Percentiles rank a stretch among this genome's conserved stretches.
These are phyloP conservation scores for Kwoniella bestiolae DNA, from an alignment of 768 basidiomycete species.

Conservation along the genomic window DNA sequence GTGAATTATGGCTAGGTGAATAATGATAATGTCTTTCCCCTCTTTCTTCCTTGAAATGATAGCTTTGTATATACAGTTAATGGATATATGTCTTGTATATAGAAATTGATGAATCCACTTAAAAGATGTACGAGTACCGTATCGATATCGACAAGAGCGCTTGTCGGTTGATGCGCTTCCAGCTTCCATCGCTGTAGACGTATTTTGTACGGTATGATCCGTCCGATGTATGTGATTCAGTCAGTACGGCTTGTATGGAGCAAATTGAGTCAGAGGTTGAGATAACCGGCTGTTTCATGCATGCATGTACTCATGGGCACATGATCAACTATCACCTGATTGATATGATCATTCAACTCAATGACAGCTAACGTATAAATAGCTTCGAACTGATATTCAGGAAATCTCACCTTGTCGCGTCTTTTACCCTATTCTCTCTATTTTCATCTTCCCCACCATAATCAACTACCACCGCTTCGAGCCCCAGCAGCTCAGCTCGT, in stretches of 20 bases:
- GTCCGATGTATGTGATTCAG: no score
- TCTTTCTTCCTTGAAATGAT: not conserved
- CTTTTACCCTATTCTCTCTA: conserved; percentile 1
- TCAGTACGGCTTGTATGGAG: no score
- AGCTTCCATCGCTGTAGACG: no score
- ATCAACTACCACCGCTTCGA: not conserved
- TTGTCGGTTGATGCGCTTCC: no score
- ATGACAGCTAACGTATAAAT: no score
- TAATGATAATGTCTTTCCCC: not conserved
- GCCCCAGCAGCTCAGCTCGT: conserved; percentile 5
- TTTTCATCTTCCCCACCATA: not conserved
- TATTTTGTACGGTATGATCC: no score
- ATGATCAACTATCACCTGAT: conserved; percentile 2
- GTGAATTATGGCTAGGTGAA: not conserved
- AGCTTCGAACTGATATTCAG: not conserved
- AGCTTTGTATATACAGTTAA: not conserved
- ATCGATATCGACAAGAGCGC: no score
- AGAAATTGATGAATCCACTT: not conserved
- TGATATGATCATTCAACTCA: no score
- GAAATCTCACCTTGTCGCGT: no score
- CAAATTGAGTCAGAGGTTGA: no score
- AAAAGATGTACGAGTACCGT: no score
- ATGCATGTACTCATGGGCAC: not conserved
- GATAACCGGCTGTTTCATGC: not conserved
- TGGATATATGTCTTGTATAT: not conserved